These are phyloP conservation scores for Diaporthe destruens DNA, from an alignment of 2,329 filamentous ascomycete genomes.

Conservation along the genomic window DNA sequence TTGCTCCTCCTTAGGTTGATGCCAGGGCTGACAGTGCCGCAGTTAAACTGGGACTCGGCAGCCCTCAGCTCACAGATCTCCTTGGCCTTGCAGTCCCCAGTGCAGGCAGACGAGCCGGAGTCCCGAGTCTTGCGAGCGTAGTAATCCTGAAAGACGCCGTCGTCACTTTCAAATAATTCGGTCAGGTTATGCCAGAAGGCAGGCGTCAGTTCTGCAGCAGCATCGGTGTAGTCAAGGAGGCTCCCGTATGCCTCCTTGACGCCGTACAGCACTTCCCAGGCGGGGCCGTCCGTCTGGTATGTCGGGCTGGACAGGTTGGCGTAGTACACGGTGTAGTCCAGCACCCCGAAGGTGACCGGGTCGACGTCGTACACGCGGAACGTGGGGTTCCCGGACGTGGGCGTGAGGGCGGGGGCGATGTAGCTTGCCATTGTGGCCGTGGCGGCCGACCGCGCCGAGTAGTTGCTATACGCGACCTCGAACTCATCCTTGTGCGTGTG, in stretches of 20 bases:
- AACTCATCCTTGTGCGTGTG: constrained; percentile 71
- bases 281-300: constrained; percentile 59
- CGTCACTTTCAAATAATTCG: constrained; percentile 52
- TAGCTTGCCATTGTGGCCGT: constrained; percentile 66
- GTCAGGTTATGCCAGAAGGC: constrained; percentile 60
- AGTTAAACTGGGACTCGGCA: constrained; percentile 55
- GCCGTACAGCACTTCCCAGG: constrained; percentile 69
- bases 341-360: constrained; percentile 66
- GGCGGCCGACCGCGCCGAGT: constrained; percentile 54
- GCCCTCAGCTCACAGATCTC: constrained; percentile 54
- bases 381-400: constrained; percentile 66
- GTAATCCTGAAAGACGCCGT: constrained; percentile 53
- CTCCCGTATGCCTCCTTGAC: constrained; percentile 66
- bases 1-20: constrained; percentile 35
- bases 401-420: constrained; percentile 66
- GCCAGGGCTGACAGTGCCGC: constrained; percentile 42
- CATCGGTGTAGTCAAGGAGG: constrained; percentile 54
- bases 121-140: constrained; percentile 53
- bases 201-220: constrained; percentile 62
- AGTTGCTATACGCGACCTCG: constrained; percentile 66
- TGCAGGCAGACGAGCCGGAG: constrained; percentile 50
- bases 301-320: constrained; percentile 62
- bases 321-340: constrained; percentile 67
- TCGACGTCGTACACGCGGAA: constrained; percentile 72
- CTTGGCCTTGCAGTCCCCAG: constrained; percentile 49